Percentiles rank a stretch among this genome's conserved stretches.
Conservation (phyloP, 352 stramenopile species). For the Phytophthora constricta region DNA sequence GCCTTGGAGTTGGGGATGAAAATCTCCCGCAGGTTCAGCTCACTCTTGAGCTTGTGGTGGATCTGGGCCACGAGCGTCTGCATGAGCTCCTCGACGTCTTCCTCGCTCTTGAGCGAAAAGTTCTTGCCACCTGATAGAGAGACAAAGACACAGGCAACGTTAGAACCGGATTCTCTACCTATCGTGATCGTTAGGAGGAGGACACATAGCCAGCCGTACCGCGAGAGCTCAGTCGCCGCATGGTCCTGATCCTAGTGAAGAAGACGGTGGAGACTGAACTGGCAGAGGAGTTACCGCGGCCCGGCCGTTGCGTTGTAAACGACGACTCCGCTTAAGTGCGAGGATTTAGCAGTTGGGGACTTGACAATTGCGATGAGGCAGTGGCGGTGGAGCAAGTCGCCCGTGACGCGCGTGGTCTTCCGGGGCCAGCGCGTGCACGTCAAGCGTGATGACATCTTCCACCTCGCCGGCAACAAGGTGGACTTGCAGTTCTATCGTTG, state of each 20-base stretch:
- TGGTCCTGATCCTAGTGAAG: slow-evolving; percentile 23
- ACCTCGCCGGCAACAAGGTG: slow-evolving; percentile 88
- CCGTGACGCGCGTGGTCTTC: slow-evolving; percentile 71
- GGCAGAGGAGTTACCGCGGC: slow-evolving; percentile 1
- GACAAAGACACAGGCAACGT: neutral
- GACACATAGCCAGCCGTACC: slow-evolving; percentile 27
- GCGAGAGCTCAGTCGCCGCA: slow-evolving; percentile 67
- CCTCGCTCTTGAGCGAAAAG: slow-evolving; percentile 81
- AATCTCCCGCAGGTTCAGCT: slow-evolving; percentile 83
- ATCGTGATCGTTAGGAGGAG: too few species aligned
- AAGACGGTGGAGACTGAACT: neutral
- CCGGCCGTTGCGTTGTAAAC: slow-evolving; percentile 24
- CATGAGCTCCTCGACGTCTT: slow-evolving; percentile 87
- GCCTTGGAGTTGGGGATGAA: slow-evolving; percentile 91
- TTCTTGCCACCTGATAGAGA: slow-evolving; percentile 59
- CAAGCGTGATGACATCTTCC: slow-evolving; percentile 85
- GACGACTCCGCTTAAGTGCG: slow-evolving; percentile 5
- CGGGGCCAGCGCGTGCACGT: slow-evolving; percentile 74
- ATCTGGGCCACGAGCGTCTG: slow-evolving; percentile 86
- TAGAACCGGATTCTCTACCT: too few species aligned
- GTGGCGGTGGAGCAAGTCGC: slow-evolving; percentile 44
- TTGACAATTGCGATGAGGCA: slow-evolving; percentile 10
- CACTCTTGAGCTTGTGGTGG: slow-evolving; percentile 86
- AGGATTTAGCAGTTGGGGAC: neutral
- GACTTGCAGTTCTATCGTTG: neutral